Evolutionary conservation across 2,329 filamentous ascomycete species (phyloP).

Genomic region (Colletotrichum orbiculare): DNA sequence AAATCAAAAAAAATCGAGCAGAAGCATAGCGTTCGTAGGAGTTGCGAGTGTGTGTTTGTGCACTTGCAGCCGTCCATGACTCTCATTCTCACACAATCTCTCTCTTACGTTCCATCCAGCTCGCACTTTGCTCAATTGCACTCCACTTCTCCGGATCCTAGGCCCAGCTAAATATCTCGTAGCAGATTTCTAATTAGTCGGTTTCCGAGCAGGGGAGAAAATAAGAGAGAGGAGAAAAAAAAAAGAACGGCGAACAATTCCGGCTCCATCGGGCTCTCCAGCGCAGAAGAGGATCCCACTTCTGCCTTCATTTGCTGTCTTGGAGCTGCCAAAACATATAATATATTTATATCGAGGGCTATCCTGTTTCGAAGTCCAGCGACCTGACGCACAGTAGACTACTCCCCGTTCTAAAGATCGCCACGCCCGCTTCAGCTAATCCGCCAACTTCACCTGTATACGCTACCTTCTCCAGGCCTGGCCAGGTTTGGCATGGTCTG

Average conservation of each 20-base stretch:
- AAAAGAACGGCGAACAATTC: neutral
- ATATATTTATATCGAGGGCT: slow-evolving; percentile 36
- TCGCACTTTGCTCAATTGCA: neutral
- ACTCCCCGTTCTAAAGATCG: slow-evolving; percentile 34
- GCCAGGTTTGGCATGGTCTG: slow-evolving; percentile 18
- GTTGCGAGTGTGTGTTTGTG: slow-evolving; percentile 28
- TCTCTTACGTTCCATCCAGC: neutral
- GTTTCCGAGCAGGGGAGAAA: no score
- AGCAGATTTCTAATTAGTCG: neutral
- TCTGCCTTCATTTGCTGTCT: neutral
- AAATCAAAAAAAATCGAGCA: neutral
- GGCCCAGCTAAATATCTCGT: neutral
- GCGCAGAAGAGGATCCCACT: neutral
- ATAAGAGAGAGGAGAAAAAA: neutral
- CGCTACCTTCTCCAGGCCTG: slow-evolving; percentile 1
- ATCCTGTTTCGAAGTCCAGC: slow-evolving; percentile 34
- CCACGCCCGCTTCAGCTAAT: slow-evolving; percentile 36
- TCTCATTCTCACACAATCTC: slow-evolving; percentile 7
- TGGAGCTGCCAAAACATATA: slow-evolving; percentile 21
- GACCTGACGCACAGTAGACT: slow-evolving; percentile 37
- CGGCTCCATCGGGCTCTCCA: no score
- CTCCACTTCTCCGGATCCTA: slow-evolving; percentile 3
- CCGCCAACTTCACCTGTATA: slow-evolving; percentile 6
- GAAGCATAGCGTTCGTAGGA: slow-evolving; percentile 1
- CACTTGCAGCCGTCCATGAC: slow-evolving; percentile 19